Evolutionary conservation across 306 rosid genomes (phyloP), one percentile per base, ranked within the genome.

Genomic region (Castanea mollissima): DNA sequence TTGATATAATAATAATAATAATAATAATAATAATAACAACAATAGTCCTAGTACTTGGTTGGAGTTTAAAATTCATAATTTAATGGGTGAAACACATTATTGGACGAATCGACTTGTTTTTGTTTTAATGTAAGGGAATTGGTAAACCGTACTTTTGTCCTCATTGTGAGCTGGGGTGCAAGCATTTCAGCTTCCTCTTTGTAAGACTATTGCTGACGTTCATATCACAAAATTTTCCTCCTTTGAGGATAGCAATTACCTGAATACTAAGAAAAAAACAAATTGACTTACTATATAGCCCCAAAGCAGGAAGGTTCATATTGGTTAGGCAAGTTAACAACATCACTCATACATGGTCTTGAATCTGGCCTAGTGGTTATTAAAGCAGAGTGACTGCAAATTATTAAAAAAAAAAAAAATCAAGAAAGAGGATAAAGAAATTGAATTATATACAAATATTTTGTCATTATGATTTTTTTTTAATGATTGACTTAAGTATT

Each of bases 341-440:
- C 85, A 75, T 62, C 77, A 57, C 80, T 75, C 77, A 75, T 83
- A 68, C 57, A 58, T 0, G 86, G 83, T 41, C 74, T 57, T 51
- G 25, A 12, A 19, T 79, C 81, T 59, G 86, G 83, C 18, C 14
- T 15, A 44, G 78, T 52, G 64, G 31, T 58, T 58, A 58, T 21
- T 58, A 27, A 58, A 58, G 29, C 64, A 10, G 11, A 58, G 23
- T 10, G 31, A 58, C 64, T 3, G 64, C 15, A 58, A 27, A 10
- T 58, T n/a, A 58, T n/a, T 21, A 8, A 8, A 41, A 35, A 29
- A 13, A 49, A n/a, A 49, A 13, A 49, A 49, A 49, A 3, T 11
- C 15, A 49, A 49, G 54, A 49, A 49, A 49, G 54, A 49, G 54
- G 54, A 49, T 4, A 60, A 60, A 23, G 34, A 60, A 23, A 27